Evolutionary conservation across 768 basidiomycete genomes (phyloP).

Genomic region (Cystobasidiopsis lactophilus): DNA sequence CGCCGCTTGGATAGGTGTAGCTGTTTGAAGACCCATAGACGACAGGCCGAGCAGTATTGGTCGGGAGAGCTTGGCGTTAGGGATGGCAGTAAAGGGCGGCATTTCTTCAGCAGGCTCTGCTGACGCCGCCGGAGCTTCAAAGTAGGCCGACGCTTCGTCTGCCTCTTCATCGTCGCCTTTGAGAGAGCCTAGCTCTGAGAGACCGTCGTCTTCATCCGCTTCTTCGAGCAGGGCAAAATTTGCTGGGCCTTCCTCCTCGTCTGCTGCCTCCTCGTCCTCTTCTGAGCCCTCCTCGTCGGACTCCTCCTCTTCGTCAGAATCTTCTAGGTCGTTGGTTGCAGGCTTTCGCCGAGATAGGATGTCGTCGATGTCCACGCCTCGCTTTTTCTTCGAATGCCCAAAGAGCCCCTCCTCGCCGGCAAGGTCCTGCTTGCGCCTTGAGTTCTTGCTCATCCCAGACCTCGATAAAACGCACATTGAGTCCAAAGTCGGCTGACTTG

Average conservation of each 20-base stretch:
- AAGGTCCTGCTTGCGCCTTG: too few relatives aligned
- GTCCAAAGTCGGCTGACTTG: too few relatives aligned
- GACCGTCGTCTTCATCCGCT: conserved; percentile 14
- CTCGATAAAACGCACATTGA: too few relatives aligned
- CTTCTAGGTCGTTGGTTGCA: too few relatives aligned
- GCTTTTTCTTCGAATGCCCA: too few relatives aligned
- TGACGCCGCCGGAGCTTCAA: conserved; percentile 23
- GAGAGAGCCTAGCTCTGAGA: too few relatives aligned
- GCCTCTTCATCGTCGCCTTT: conserved; percentile 19
- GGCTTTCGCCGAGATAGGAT: too few relatives aligned
- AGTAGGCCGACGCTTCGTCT: conserved; percentile 35
- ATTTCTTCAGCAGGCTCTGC: conserved; percentile 10
- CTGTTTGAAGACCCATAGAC: conserved; percentile 50
- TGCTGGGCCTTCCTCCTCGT: conserved; percentile 9
- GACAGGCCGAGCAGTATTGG: conserved; percentile 77
- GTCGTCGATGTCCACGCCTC: too few relatives aligned
- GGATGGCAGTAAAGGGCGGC: conserved; percentile 22
- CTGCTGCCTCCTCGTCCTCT: conserved; percentile 10
- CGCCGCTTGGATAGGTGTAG: conserved; percentile 87
- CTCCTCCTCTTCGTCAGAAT: too few relatives aligned
- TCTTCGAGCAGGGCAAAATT: conserved; percentile 6
- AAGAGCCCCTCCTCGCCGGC: too few relatives aligned
- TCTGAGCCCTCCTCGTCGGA: not conserved
- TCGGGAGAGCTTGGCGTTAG: conserved; percentile 61
- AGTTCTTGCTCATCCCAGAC: too few relatives aligned